Evolutionary conservation across 108 stramenopile species (phyloP).

Genomic region (Cyclotella baltica): DNA sequence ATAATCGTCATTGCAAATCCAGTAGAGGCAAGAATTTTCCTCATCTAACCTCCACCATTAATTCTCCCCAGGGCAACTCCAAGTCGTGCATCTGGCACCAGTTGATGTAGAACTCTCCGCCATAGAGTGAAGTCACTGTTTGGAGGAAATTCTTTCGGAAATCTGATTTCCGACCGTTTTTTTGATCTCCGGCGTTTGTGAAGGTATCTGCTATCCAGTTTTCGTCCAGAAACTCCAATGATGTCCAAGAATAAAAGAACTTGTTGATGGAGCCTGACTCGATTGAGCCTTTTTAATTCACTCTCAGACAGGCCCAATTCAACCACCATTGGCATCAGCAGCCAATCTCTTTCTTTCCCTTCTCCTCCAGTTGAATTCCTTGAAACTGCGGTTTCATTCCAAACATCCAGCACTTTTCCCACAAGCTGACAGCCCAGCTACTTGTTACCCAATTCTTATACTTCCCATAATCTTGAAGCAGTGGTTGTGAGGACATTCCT

Average conservation of each 20-base stretch:
- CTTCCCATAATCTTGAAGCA: neutral
- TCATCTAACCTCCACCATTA: neutral
- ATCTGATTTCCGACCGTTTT: constrained; percentile 3
- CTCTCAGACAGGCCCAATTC: neutral
- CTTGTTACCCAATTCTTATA: neutral
- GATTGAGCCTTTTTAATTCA: constrained; percentile 9
- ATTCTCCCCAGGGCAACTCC: neutral
- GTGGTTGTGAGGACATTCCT: constrained; percentile 6
- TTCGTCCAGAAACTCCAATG: neutral
- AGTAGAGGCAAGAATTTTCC: no score
- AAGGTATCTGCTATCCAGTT: constrained; percentile 18
- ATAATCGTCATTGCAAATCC: neutral
- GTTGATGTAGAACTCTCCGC: neutral
- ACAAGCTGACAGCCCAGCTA: no score
- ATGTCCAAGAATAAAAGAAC: constrained; percentile 29
- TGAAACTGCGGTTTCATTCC: constrained; percentile 2
- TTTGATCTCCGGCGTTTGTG: neutral
- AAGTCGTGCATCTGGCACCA: neutral
- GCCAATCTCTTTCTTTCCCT: constrained; percentile 3
- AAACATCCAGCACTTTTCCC: no score
- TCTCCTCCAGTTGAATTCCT: neutral
- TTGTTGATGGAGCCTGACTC: constrained; percentile 23
- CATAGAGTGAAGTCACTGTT: neutral
- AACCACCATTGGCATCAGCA: constrained; percentile 16
- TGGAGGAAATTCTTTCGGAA: neutral